Evolutionary conservation across 352 stramenopile species (phyloP), one percentile per base, ranked within the genome.

Genomic region (Phytopythium delawarense): DNA sequence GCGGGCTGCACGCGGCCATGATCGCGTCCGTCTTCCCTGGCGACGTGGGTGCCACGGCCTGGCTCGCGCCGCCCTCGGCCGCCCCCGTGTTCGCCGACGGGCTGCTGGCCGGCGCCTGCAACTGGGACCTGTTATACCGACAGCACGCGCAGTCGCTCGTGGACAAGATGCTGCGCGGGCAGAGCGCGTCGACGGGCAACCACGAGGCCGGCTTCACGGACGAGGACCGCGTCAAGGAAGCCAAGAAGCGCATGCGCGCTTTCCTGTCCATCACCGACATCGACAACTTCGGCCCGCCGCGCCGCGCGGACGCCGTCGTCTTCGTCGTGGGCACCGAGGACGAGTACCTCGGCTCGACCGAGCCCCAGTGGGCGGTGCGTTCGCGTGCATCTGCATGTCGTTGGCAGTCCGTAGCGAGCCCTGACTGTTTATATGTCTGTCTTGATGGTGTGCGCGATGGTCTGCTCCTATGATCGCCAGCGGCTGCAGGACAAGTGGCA

Each of bases 211-310:
- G 46, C 21, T 74, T 77, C 46, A 40, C 70, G 21, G 69, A 78
- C 59, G 61, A 79, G 59, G 80, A 89, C 57, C 73, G 73, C 11
- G 78, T 89, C 12, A 63, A 86, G 40, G 75, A 92, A 55, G 78
- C 78, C 42, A 93, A 93, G 70, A 89, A 89, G 44, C 79, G 80
- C 23, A 83, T 93, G 72, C 74, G 80, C n/a, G 56, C 79, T 21
- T 91, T 93, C 57, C 71, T 93, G 23, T 90, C 84, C 25, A 87
- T 93, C 63, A 91, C 84, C 5, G 79, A 93, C 54, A 91, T 93
- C 55, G 81, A 91, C 63, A 93, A 93, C 59, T 93, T 93, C 54
- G 51, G 79, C 30, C 64, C 80, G 58, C 84, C 84, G 11, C 70
- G 72, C 35, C 80, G 82, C 20, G 69, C 79, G 6, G 84, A 93